phyloP scores from a whole-genome alignment of 441 rosid genomes.

The Aquilaria agallochum region DNA sequence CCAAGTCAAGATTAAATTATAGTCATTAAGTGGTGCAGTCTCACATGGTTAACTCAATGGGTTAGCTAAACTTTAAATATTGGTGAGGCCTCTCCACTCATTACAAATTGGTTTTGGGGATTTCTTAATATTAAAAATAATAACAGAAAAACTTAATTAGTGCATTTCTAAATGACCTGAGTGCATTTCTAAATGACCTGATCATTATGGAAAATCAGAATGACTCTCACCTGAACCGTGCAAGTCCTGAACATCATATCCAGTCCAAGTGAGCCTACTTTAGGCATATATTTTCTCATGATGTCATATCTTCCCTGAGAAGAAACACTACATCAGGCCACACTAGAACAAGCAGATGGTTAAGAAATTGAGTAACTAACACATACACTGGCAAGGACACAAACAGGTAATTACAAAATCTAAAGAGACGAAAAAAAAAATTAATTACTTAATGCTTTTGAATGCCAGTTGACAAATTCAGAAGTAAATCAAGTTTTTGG shows the following conservation, averaged over 20 bases:
- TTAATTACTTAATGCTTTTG: background rate
- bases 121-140: too few species aligned
- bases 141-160: too few species aligned
- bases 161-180: constrained; percentile 14
- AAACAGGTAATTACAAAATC: too few species aligned
- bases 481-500: background rate
- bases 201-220: constrained; percentile 12
- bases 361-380: background rate
- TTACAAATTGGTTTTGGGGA: too few species aligned
- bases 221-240: constrained; percentile 85
- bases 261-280: constrained; percentile 94
- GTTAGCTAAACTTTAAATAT: too few species aligned
- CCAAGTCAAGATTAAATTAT: too few species aligned
- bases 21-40: too few species aligned
- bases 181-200: constrained; percentile 13
- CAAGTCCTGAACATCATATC: constrained; percentile 99
- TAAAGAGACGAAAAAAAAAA: background rate
- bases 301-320: constrained; percentile 96
- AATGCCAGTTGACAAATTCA: background rate
- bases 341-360: background rate
- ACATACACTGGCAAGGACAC: background rate
- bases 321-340: constrained; percentile 24
- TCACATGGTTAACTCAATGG: too few species aligned
- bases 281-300: constrained; percentile 98
- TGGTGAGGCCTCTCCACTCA: too few species aligned